Base-by-base conservation (phyloP, 2,329 filamentous ascomycete species). In the Trichoderma sp. region DNA sequence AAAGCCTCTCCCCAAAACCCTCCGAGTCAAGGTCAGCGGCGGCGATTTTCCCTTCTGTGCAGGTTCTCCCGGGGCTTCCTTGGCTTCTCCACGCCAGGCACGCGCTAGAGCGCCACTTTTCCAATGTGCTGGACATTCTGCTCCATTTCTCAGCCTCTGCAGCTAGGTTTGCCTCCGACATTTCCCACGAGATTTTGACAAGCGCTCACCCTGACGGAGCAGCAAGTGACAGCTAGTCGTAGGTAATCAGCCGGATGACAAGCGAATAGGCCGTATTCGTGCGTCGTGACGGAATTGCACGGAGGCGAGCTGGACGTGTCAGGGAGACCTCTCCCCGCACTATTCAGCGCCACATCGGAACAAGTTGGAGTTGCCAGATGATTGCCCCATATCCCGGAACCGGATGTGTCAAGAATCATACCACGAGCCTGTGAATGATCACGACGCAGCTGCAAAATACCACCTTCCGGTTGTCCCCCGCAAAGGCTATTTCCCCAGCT, bases 11-110 rank as follows among this genome's bases (percentile, higher is more conserved):
- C 37, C 16, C 43, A 26, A 51, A 14, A 54, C 28, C 26, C 28
- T 28, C 63, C 63, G 52, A 59, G 63, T 66, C 63, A 37, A 37
- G 63, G 24, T 26, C 56, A 49, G 54, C 51, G 37, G 34, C 63
- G 63, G 63, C 63, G 37, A 66, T 51, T 66, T 64, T 66, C 49
- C 63, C 63, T 66, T 66, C 63, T 66, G 39, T 56, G 58, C 63
- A 66, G 46, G 51, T 66, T 66, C 63, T 51, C 34, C 54, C 54
- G 39, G 54, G 54, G 14, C 63, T 66, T 66, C 63, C 39, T 66
- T 66, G 63, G n/a, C 28, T 51, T 59, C 63, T 49, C 63, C 63
- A 59, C 63, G 52, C 39, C 54, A 56, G 54, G 54, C 13, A 58
- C 54, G 28, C 61, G 52, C 61, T 56, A 66, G 52, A 13, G n/a